Conservation (phyloP, 2,329 filamentous ascomycete genomes). For the Phialophora macrospora region DNA sequence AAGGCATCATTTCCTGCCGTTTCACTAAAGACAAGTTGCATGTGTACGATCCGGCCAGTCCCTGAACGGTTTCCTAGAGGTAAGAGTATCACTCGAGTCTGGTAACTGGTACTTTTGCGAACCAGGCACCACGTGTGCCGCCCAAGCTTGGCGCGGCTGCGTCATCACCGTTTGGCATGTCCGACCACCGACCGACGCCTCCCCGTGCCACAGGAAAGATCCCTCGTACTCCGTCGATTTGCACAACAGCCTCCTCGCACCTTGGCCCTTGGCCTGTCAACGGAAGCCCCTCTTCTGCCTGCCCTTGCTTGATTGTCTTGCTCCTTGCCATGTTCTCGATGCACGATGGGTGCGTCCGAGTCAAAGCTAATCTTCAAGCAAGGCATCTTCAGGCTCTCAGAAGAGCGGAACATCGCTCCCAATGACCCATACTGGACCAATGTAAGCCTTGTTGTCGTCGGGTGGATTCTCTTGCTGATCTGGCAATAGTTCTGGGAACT, state of each 20-base stretch:
- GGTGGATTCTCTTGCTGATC: slow-evolving; percentile 37
- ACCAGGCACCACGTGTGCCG: neutral
- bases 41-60: neutral
- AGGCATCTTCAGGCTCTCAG: slow-evolving; percentile 95
- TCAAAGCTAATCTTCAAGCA: slow-evolving; percentile 99
- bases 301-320: neutral
- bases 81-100: neutral
- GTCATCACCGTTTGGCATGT: slow-evolving; percentile 4
- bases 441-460: slow-evolving; percentile 58
- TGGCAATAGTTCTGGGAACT: slow-evolving; percentile 86
- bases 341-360: slow-evolving; percentile 90
- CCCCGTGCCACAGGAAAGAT: neutral
- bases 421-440: slow-evolving; percentile 93
- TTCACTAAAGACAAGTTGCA: too few relatives aligned
- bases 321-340: slow-evolving; percentile 27
- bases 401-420: slow-evolving; percentile 82
- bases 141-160: slow-evolving; percentile 3
- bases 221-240: neutral
- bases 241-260: neutral
- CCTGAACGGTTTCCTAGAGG: too few relatives aligned
- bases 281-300: neutral
- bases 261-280: neutral
- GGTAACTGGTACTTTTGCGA: neutral
- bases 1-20: too few relatives aligned
- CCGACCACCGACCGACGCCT: slow-evolving; percentile 1